These are phyloP conservation scores for Pythium dissimile DNA, from an alignment of 352 stramenopile genomes.

Conservation along the genomic window DNA sequence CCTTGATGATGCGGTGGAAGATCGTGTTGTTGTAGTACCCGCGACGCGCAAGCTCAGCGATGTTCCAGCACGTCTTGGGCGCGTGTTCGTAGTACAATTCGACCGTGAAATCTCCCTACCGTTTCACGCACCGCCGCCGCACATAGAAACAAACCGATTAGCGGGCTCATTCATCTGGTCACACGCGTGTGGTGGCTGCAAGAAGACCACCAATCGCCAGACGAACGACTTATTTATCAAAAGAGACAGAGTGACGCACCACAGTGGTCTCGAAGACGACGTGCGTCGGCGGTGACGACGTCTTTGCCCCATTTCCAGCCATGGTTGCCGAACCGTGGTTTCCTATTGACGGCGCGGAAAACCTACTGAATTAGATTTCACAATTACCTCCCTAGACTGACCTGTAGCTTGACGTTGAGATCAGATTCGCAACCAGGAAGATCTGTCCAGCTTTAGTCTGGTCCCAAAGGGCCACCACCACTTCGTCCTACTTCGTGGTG, in stretches of 20 bases:
- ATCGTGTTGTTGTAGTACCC: constrained; percentile 96
- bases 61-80: constrained; percentile 92
- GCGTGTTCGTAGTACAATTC: constrained; percentile 94
- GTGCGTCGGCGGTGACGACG: constrained; percentile 50
- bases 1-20: constrained; percentile 95
- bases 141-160: too few species aligned
- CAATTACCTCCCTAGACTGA: too few species aligned
- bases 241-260: background rate
- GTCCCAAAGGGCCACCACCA: too few species aligned
- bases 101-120: constrained; percentile 87
- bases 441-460: too few species aligned
- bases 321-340: background rate
- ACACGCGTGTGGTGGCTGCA: too few species aligned
- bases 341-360: background rate
- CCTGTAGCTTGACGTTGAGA: too few species aligned
- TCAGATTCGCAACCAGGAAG: too few species aligned
- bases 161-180: too few species aligned
- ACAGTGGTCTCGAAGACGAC: constrained; percentile 76
- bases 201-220: background rate
- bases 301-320: background rate
- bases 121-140: too few species aligned
- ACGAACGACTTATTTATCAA: background rate
- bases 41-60: constrained; percentile 86
- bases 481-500: too few species aligned
- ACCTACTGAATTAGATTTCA: background rate